Base-by-base conservation (phyloP, 306 rosid species). In the Gillenia trifoliata region DNA sequence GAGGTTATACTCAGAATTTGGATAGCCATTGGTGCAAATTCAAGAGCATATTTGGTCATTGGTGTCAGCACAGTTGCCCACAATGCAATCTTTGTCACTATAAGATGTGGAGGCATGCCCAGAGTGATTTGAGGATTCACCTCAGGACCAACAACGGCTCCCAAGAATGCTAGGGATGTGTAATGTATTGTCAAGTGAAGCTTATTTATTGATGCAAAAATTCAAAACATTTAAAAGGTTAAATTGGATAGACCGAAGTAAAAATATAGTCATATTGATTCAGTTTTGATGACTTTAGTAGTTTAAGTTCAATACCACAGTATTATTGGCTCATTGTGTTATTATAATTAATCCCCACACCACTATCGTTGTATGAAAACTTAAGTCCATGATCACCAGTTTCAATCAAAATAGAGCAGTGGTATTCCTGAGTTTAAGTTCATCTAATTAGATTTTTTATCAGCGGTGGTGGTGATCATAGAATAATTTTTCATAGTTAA, bases 51-150 rank as follows among this genome's bases (percentile, higher is more conserved):
- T 80, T 92, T 92, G 68, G 93, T 89, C 84, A 92, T 86, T 11
- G 97, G 96, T 8, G 93, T 84, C 1, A 92, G 71, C 54, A 89
- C 97, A 0, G 93, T 89, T 34, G 97, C 93, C 91, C 96, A 88
- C 15, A 86, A 31, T n/a, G 90, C 96, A 28, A 89, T 77, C 75
- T 92, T 86, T 17, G 97, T 88, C 6, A 78, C 73, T 0, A 80
- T 56, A 3, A 71, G 50, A 41, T 81, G 80, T 30, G 75, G 81
- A 22, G 96, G 91, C 93, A 92, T 79, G 89, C 91, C 89, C 2
- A 89, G 90, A 29, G 97, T 92, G 66, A 92, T 82, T 62, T 89
- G 97, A 7, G 97, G 83, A 11, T 85, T 74, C 0, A 92, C 87
- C 63, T 82, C 69, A 5, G 78, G 72, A 3, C 97, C 97, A 78